phyloP scores from a whole-genome alignment of 768 basidiomycete species.

The Naganishia onofrii region DNA sequence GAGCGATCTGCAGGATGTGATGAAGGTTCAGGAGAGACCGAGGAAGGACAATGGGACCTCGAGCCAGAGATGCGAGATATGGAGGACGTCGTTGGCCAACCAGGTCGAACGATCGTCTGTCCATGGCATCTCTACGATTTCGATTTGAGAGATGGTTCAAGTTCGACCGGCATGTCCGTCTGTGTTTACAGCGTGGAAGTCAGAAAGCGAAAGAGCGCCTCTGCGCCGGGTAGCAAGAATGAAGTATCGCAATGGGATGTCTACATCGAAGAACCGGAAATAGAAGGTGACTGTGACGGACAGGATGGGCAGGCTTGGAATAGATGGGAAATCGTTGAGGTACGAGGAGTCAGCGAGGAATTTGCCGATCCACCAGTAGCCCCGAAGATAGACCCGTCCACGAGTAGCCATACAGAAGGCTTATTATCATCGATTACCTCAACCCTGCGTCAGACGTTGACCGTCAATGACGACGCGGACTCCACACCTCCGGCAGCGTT shows the following conservation, averaged over 20 bases:
- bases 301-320: neutral
- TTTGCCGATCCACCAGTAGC: constrained; percentile 27
- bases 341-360: constrained; percentile 43
- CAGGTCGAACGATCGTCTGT: constrained; percentile 30
- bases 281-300: constrained; percentile 28
- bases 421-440: constrained; percentile 38
- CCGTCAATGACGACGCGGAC: neutral
- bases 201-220: constrained; percentile 27
- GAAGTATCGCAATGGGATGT: constrained; percentile 41
- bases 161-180: constrained; percentile 39
- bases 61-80: constrained; percentile 38
- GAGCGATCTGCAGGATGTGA: neutral
- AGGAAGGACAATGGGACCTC: neutral
- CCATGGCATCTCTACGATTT: constrained; percentile 49
- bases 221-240: constrained; percentile 32
- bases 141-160: constrained; percentile 11
- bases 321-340: constrained; percentile 43
- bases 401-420: constrained; percentile 26
- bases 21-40: neutral
- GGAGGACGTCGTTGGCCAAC: constrained; percentile 34
- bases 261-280: constrained; percentile 34
- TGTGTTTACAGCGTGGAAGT: constrained; percentile 43
- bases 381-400: neutral
- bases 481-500: constrained; percentile 40
- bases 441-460: constrained; percentile 3